Evolutionary conservation across 2,329 filamentous ascomycete species (phyloP).

Genomic region (Huntiella abstrusa): DNA sequence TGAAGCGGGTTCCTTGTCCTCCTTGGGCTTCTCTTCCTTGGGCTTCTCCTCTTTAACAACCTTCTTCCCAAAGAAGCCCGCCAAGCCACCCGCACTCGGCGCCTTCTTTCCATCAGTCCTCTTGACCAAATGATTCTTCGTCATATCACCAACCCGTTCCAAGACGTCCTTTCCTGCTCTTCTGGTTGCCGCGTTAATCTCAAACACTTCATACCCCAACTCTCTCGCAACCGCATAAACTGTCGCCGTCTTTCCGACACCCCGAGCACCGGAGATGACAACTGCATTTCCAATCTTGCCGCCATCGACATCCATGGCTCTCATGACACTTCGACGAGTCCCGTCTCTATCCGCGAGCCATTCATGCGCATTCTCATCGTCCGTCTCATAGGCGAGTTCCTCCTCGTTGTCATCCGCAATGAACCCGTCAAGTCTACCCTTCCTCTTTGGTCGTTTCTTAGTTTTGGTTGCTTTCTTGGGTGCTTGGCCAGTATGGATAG

Average conservation of each 20-base stretch:
- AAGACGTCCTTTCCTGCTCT: slow-evolving; percentile 77
- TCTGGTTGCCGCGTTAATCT: slow-evolving; percentile 71
- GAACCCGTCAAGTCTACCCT: slow-evolving; percentile 59
- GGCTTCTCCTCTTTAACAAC: slow-evolving; percentile 20
- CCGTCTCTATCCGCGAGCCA: slow-evolving; percentile 5
- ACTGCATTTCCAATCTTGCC: slow-evolving; percentile 51
- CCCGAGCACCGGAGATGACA: slow-evolving; percentile 74
- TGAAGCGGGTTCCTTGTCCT: slow-evolving; percentile 17
- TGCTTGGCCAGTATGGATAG: slow-evolving; percentile 46
- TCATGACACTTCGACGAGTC: slow-evolving; percentile 5
- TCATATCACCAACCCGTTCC: slow-evolving; percentile 92
- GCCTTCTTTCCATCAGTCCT: slow-evolving; percentile 16
- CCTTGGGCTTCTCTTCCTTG: slow-evolving; percentile 16
- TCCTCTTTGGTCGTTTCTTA: slow-evolving; percentile 34
- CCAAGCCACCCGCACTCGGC: slow-evolving; percentile 11
- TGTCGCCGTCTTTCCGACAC: slow-evolving; percentile 83
- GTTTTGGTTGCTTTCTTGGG: slow-evolving; percentile 13
- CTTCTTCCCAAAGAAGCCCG: slow-evolving; percentile 16
- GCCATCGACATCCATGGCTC: slow-evolving; percentile 15
- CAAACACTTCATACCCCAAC: slow-evolving; percentile 82
- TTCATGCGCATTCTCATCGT: slow-evolving; percentile 24
- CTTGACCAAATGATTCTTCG: slow-evolving; percentile 73
- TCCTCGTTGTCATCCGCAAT: slow-evolving; percentile 57
- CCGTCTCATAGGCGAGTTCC: slow-evolving; percentile 14
- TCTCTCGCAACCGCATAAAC: slow-evolving; percentile 86